phyloP scores from a whole-genome alignment of 768 basidiomycete species.

The Collybiopsis luxurians region DNA sequence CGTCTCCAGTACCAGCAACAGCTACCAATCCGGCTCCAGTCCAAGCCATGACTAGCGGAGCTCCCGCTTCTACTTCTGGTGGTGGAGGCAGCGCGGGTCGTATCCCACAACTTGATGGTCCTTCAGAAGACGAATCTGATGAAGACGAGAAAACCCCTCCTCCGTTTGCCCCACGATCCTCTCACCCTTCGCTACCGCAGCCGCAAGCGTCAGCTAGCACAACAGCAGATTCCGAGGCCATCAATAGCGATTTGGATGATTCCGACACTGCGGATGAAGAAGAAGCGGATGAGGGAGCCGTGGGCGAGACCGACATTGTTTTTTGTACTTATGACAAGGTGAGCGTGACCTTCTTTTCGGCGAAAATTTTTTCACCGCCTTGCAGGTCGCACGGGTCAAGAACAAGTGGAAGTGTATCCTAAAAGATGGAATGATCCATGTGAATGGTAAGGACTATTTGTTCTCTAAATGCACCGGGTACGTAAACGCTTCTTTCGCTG shows the following conservation, averaged over 20 bases:
- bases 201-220: slow-evolving; percentile 35
- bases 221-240: slow-evolving; percentile 69
- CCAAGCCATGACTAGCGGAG: slow-evolving; percentile 5
- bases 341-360: slow-evolving; percentile 10
- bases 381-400: slow-evolving; percentile 95
- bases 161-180: slow-evolving; percentile 70
- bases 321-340: slow-evolving; percentile 99
- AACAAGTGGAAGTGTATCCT: slow-evolving; percentile 99
- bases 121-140: slow-evolving; percentile 59
- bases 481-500: slow-evolving; percentile 21
- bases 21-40: too few species aligned
- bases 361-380: not conserved
- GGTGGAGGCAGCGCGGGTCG: slow-evolving; percentile 7
- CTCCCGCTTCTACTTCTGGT: slow-evolving; percentile 1
- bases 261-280: slow-evolving; percentile 87
- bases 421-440: slow-evolving; percentile 96
- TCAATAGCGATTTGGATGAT: slow-evolving; percentile 96
- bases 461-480: slow-evolving; percentile 97
- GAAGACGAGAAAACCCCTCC: slow-evolving; percentile 63
- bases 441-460: slow-evolving; percentile 96
- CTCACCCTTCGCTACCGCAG: slow-evolving; percentile 78
- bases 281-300: slow-evolving; percentile 74
- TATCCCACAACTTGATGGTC: slow-evolving; percentile 83
- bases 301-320: slow-evolving; percentile 84
- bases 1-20: too few species aligned